Base-by-base conservation (phyloP, 2,329 filamentous ascomycete species). In the Talaromyces sp. region DNA sequence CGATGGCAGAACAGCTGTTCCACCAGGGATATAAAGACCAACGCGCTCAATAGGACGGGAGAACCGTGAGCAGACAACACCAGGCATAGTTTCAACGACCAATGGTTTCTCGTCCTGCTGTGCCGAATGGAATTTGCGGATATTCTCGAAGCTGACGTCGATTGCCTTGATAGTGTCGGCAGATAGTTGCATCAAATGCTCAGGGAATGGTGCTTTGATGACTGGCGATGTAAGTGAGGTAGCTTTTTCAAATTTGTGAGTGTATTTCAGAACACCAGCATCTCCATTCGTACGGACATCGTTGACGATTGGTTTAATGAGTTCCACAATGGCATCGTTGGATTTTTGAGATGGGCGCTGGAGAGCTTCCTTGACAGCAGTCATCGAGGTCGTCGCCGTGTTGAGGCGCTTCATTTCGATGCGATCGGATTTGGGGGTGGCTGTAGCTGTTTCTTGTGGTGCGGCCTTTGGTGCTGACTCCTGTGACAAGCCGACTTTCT, bases 231-330 rank as follows among this genome's bases (percentile, higher is more conserved):
- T 95, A 62, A 99, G 81, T 2, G 90, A 93, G 0, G 91, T 96
- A 0, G 93, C 95, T 79, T 93, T 96, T 73, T 99, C 95, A 68
- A 99, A 99, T 75, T 96, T 96, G 83, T 97, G 93, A 1, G 95
- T 98, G 76, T 96, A 98, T 56, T 90, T 89, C 51, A 99, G 83
- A 26, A 99, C 82, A 3, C 91, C 93, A 69, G 89, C 89, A 76
- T 99, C 95, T 58, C 95, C 95, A 35, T 90, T 86, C 50, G 85
- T 82, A 59, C 88, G 89, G 59, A 99, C 89, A 54, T 93, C 90
- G 61, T 93, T 86, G 70, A 99, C 91, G 68, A 99, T 99, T 1
- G 95, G 95, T 38, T 85, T 86, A 62, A 96, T 91, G 57, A 98
- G 93, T 64, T 87, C 87, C 79, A 98, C 87, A 66, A 99, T 97